These are phyloP conservation scores for Candida buenavistaensis DNA, from an alignment of 1,139 yeast species.

Conservation along the genomic window DNA sequence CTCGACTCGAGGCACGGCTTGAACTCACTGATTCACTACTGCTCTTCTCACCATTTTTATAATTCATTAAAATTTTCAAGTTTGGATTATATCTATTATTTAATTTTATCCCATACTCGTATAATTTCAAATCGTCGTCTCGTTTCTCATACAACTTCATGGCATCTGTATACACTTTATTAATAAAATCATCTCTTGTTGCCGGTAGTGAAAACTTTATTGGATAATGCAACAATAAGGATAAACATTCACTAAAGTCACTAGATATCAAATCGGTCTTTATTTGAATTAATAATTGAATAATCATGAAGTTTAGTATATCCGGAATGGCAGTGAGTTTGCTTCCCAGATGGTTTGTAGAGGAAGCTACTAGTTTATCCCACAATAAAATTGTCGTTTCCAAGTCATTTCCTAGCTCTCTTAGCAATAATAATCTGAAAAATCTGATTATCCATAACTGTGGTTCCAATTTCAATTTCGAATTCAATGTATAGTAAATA, in stretches of 20 bases:
- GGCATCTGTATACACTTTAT: slow-evolving; percentile 31
- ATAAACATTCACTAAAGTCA: slow-evolving; percentile 65
- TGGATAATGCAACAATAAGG: slow-evolving; percentile 61
- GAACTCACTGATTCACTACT: slow-evolving; percentile 20
- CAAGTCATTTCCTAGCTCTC: slow-evolving; percentile 56
- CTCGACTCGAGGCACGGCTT: slow-evolving; percentile 15
- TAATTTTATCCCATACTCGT: slow-evolving; percentile 39
- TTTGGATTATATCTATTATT: slow-evolving; percentile 38
- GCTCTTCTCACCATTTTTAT: slow-evolving; percentile 19
- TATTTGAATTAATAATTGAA: slow-evolving; percentile 51
- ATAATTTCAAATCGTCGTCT: slow-evolving; percentile 39
- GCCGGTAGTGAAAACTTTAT: slow-evolving; percentile 18
- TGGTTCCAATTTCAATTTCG: slow-evolving; percentile 54
- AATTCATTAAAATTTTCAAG: slow-evolving; percentile 35
- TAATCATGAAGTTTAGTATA: slow-evolving; percentile 50
- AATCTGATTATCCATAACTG: slow-evolving; percentile 70
- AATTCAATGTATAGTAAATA: slow-evolving; percentile 42
- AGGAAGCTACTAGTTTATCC: slow-evolving; percentile 51
- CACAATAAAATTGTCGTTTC: slow-evolving; percentile 48
- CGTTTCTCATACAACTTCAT: slow-evolving; percentile 27
- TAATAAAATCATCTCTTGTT: slow-evolving; percentile 21
- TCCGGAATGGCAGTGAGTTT: slow-evolving; percentile 30
- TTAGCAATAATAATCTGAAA: slow-evolving; percentile 53
- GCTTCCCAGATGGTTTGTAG: slow-evolving; percentile 20
- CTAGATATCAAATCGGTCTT: slow-evolving; percentile 49